These are phyloP conservation scores for Suillus placidus DNA, from an alignment of 768 basidiomycete species.

Conservation along the genomic window DNA sequence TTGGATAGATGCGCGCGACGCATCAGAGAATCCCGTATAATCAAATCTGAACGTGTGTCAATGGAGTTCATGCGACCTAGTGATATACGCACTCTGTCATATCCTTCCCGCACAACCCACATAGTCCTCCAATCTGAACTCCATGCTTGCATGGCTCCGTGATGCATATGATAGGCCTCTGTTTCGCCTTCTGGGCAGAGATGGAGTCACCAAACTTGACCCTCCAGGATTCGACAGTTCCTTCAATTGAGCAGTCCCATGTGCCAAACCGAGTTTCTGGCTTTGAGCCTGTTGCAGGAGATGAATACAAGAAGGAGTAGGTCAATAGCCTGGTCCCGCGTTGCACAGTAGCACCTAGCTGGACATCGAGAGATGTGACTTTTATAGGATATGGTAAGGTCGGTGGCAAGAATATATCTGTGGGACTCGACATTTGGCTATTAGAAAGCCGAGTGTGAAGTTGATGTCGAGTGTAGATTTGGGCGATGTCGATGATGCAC, in stretches of 20 bases:
- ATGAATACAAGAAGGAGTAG: slow-evolving; percentile 74
- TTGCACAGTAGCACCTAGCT: slow-evolving; percentile 46
- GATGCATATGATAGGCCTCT: slow-evolving; percentile 64
- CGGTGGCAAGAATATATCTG: slow-evolving; percentile 74
- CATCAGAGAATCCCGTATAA: slow-evolving; percentile 87
- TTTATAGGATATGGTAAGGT: slow-evolving; percentile 88
- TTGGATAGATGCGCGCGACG: slow-evolving; percentile 84
- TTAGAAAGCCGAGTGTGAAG: slow-evolving; percentile 4
- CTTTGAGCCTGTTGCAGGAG: slow-evolving; percentile 45
- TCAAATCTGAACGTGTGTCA: slow-evolving; percentile 55
- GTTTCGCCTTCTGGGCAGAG: slow-evolving; percentile 57
- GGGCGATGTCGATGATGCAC: slow-evolving; percentile 9
- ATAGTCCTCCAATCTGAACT: slow-evolving; percentile 89
- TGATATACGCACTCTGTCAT: slow-evolving; percentile 74
- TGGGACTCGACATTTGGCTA: slow-evolving; percentile 56
- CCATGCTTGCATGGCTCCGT: slow-evolving; percentile 96
- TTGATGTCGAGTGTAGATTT: not conserved
- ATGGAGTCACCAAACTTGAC: slow-evolving; percentile 67
- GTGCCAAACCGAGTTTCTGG: slow-evolving; percentile 80
- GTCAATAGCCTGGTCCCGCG: slow-evolving; percentile 82
- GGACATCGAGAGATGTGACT: slow-evolving; percentile 67
- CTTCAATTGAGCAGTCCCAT: slow-evolving; percentile 90
- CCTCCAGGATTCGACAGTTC: slow-evolving; percentile 73
- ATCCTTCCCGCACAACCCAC: slow-evolving; percentile 93
- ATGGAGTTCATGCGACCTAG: slow-evolving; percentile 9